phyloP scores from a whole-genome alignment of 1,284 basidiomycete species.

The Ceratobasidium sp. region DNA sequence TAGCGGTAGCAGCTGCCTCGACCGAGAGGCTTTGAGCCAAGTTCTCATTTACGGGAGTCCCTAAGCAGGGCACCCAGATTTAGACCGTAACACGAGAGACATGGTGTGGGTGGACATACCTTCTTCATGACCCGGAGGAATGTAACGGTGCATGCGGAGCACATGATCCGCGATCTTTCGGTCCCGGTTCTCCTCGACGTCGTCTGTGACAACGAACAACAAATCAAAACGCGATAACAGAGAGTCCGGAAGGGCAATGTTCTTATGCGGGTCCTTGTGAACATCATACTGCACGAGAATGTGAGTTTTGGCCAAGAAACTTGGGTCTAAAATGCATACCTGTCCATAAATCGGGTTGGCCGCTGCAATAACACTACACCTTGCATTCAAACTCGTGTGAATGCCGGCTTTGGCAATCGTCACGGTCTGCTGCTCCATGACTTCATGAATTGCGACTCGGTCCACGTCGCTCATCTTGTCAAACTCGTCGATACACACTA shows the following conservation, averaged over 20 bases:
- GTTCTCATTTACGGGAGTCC: constrained; percentile 81
- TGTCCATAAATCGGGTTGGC: constrained; percentile 99
- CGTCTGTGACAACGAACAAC: constrained; percentile 97
- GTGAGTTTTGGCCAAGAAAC: constrained; percentile 20
- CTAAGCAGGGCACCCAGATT: constrained; percentile 41
- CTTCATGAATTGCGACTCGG: constrained; percentile 99
- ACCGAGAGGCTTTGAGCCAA: constrained; percentile 87
- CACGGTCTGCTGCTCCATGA: constrained; percentile 99
- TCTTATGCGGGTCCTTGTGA: constrained; percentile 98
- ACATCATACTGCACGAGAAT: constrained; percentile 84
- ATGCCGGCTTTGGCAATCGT: constrained; percentile 99
- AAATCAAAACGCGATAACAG: constrained; percentile 99
- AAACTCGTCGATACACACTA: constrained; percentile 99
- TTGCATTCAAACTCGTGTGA: constrained; percentile 96
- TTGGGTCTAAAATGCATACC: constrained; percentile 54
- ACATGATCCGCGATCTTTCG: constrained; percentile 97
- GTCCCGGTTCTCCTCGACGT: constrained; percentile 94
- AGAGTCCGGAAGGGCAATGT: constrained; percentile 98
- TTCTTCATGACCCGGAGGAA: constrained; percentile 96
- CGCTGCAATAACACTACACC: constrained; percentile 97
- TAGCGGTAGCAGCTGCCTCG: constrained; percentile 67
- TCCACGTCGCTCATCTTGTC: constrained; percentile 99
- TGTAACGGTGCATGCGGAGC: constrained; percentile 94
- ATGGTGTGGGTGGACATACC: constrained; percentile 57
- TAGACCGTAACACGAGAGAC: not conserved